These are phyloP conservation scores for Allodekkera sacchari DNA, from an alignment of 805 yeast genomes.

Conservation along the genomic window DNA sequence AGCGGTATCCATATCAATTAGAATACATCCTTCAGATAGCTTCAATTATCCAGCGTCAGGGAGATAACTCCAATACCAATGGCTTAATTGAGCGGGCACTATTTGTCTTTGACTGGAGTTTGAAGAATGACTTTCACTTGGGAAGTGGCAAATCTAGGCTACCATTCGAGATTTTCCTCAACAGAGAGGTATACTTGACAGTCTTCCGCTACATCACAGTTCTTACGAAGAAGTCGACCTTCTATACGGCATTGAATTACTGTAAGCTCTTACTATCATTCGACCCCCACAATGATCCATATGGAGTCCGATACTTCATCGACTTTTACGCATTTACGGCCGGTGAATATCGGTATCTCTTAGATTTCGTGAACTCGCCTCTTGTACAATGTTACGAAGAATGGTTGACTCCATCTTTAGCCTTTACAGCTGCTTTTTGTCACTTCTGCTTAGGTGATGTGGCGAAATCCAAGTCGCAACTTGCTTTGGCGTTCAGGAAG, in stretches of 20 bases:
- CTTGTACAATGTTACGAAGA: constrained; percentile 46
- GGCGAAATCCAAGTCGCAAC: constrained; percentile 35
- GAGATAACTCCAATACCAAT: constrained; percentile 63
- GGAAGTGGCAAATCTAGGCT: constrained; percentile 53
- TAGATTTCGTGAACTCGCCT: constrained; percentile 49
- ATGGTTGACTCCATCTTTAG: constrained; percentile 70
- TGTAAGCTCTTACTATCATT: constrained; percentile 63
- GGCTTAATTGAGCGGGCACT: constrained; percentile 71
- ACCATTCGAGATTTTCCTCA: constrained; percentile 68
- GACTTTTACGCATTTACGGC: constrained; percentile 69
- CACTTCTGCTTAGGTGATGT: constrained; percentile 33
- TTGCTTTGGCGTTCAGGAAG: constrained; percentile 40
- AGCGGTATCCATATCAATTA: constrained; percentile 62
- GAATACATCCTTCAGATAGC: constrained; percentile 77
- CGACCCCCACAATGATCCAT: constrained; percentile 70
- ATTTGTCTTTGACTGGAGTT: constrained; percentile 70
- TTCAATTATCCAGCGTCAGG: constrained; percentile 64
- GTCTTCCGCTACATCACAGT: constrained; percentile 63
- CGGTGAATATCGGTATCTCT: constrained; percentile 54
- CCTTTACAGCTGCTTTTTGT: constrained; percentile 61
- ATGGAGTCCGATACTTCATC: constrained; percentile 75
- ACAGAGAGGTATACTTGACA: constrained; percentile 69
- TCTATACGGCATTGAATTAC: constrained; percentile 67
- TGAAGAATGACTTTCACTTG: constrained; percentile 51
- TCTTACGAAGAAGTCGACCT: constrained; percentile 70